Evolutionary conservation across 768 basidiomycete species (phyloP).

Genomic region (Boletus barrowsii): DNA sequence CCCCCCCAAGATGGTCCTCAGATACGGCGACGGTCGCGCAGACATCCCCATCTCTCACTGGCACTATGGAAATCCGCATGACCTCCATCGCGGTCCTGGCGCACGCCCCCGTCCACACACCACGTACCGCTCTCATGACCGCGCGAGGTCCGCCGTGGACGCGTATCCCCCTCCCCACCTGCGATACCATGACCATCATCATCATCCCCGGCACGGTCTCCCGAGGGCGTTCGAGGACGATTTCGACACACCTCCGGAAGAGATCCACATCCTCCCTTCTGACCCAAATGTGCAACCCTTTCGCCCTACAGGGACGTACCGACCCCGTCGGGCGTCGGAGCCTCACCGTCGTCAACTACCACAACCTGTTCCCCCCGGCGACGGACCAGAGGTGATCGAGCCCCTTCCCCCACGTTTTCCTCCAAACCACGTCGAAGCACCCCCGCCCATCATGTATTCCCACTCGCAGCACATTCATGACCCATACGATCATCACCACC

Average conservation of each 20-base stretch:
- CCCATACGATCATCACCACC: constrained; percentile 31
- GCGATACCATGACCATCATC: constrained; percentile 27
- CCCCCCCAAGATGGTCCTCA: constrained; percentile 72
- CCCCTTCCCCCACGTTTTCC: constrained; percentile 33
- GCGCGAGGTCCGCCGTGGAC: constrained; percentile 37
- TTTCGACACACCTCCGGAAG: constrained; percentile 45
- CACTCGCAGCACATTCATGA: constrained; percentile 41
- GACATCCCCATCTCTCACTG: constrained; percentile 61
- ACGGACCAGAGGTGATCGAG: constrained; percentile 33
- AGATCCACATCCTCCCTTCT: constrained; percentile 62
- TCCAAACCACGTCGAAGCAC: constrained; percentile 18
- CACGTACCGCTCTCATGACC: constrained; percentile 34
- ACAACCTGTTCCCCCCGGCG: constrained; percentile 16
- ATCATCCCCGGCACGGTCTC: constrained; percentile 16
- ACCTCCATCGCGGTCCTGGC: constrained; percentile 17
- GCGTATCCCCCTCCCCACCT: constrained; percentile 30
- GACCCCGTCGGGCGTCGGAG: constrained; percentile 29
- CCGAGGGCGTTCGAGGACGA: constrained; percentile 19
- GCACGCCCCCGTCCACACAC: constrained; percentile 28
- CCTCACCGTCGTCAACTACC: constrained; percentile 25
- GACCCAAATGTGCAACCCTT: constrained; percentile 36
- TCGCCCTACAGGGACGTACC: constrained; percentile 27
- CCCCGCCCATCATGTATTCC: constrained; percentile 33
- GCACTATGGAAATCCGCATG: constrained; percentile 28
- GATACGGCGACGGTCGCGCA: constrained; percentile 60